Conservation (phyloP, 1,284 basidiomycete species). For the Ganoderma lingzhi region DNA sequence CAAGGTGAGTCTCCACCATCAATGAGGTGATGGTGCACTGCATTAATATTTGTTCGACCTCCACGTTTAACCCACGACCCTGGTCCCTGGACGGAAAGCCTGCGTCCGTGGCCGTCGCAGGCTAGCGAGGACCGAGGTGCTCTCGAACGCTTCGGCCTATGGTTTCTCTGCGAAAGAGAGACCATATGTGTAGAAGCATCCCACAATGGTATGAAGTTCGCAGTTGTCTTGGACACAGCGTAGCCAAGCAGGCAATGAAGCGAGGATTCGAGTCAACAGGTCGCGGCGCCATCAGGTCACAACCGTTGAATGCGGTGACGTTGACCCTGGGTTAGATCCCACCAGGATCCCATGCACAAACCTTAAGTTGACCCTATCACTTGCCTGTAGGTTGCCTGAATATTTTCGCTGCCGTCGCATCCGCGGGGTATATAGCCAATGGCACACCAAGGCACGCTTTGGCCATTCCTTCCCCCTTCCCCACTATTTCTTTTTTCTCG, state of each 20-base stretch:
- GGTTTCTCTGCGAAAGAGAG: not conserved
- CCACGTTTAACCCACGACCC: not conserved
- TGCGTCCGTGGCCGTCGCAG: not conserved
- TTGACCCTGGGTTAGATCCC: conserved; percentile 1
- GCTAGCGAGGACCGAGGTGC: too few species aligned
- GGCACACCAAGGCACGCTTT: not conserved
- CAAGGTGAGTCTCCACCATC: conserved; percentile 2
- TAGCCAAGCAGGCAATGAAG: too few species aligned
- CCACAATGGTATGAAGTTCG: not conserved
- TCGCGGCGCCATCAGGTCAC: not conserved
- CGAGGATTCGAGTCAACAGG: too few species aligned
- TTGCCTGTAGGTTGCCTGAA: not conserved
- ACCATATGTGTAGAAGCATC: not conserved
- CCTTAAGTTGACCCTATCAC: not conserved
- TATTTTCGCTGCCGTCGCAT: conserved; percentile 1
- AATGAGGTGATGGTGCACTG: not conserved
- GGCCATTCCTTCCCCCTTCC: not conserved
- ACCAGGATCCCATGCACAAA: not conserved
- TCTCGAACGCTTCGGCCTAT: not conserved
- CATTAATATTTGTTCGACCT: not conserved
- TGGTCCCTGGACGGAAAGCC: not conserved
- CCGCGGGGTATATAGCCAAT: not conserved
- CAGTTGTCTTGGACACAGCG: not conserved
- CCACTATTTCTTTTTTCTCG: not conserved
- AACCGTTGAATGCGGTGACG: not conserved